Evolutionary conservation across 805 yeast genomes (phyloP).

Genomic region (Kodamaea kakaduensis): DNA sequence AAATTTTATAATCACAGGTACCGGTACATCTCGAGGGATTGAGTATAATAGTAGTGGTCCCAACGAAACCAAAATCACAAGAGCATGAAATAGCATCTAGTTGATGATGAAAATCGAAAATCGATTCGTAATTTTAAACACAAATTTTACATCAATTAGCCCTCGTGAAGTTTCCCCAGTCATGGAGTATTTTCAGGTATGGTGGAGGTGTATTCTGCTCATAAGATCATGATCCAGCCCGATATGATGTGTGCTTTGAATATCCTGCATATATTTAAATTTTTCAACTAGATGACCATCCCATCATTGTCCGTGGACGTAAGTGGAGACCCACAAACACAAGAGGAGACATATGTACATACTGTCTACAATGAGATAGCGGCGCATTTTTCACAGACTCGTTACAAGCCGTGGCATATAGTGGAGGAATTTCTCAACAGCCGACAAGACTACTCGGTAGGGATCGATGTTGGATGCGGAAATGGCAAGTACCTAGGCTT

Average conservation of each 20-base stretch:
- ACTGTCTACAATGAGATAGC: constrained; percentile 93
- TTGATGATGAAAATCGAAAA: background rate
- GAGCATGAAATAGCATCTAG: constrained; percentile 1
- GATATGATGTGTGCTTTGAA: too few species aligned
- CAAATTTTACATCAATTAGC: too few species aligned
- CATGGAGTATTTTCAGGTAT: too few species aligned
- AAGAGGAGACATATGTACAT: constrained; percentile 81
- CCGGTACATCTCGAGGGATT: too few species aligned
- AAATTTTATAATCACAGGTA: constrained; percentile 4
- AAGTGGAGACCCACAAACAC: constrained; percentile 44
- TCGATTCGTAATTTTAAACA: too few species aligned
- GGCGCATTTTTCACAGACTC: constrained; percentile 83
- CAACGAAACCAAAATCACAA: background rate
- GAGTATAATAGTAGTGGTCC: background rate
- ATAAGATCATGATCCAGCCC: too few species aligned
- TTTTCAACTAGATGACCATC: too few species aligned
- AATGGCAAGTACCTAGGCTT: constrained; percentile 87
- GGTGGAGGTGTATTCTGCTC: too few species aligned
- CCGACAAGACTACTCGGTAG: constrained; percentile 55
- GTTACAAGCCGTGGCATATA: constrained; percentile 98
- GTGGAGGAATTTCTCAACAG: constrained; percentile 65
- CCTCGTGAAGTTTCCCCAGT: too few species aligned
- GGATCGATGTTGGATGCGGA: constrained; percentile 95
- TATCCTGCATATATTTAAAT: too few species aligned
- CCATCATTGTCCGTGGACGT: constrained; percentile 28